Base-by-base conservation (phyloP, 2,329 filamentous ascomycete genomes). In the Microdochium bolleyi region DNA sequence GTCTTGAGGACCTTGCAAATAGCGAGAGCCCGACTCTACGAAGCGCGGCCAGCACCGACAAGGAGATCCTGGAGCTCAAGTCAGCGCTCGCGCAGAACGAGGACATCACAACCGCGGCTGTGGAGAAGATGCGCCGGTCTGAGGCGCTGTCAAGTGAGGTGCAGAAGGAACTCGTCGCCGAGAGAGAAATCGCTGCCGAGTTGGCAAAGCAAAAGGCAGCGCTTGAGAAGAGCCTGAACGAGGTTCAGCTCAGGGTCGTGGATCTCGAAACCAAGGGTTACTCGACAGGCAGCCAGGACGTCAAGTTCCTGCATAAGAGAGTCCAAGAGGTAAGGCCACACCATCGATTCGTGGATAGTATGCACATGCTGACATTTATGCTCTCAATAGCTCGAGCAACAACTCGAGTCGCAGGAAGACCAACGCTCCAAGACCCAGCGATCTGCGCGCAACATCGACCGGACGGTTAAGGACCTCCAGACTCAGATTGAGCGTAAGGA, bases 191-290 rank as follows among this genome's bases (percentile, higher is more conserved):
- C 32, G 91, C 85, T 61, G 83, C 87, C 4, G 83, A 88, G 60
- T 76, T 97, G 52, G 89, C 94, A 68, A 92, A 92, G 67, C 89
- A 96, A 60, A 97, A 96, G 73, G 89, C 88, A 2, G 80, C 80
- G 1, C 75, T 99, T 44, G 94, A 97, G 73, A 96, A 96, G 76
- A 83, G 82, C 52, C 76, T 95, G 50, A 96, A 92, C 68, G 92
- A 99, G 68, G 78, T 92, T 24, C 92, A 97, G 70, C 81, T 97
- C 51, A 85, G 85, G 64, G 83, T 95, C 53, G 87, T 99, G 51
- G 94, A 97, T 66, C 78, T 97, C 9, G 92, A 99, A 73, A 97
- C 94, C 46, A 97, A 97, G 76, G 91, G 92, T 51, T 97, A 95
- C 72, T 94, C 92, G 21, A 95, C 87, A 58, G 89, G 89, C 24